Evolutionary conservation across 1,139 yeast species (phyloP).

Genomic region (Kazachstania sp.): DNA sequence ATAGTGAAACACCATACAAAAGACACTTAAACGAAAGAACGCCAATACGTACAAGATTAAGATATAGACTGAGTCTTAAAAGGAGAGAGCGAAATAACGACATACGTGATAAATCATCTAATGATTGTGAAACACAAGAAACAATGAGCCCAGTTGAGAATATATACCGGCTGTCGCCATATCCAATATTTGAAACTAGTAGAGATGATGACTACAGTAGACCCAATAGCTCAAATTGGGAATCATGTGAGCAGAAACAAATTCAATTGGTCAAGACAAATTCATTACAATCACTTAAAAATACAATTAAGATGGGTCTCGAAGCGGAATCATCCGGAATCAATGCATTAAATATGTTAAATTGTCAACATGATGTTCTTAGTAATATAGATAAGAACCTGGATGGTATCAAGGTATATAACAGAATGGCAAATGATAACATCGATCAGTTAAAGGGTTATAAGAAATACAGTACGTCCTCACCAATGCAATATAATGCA

Average conservation of each 20-base stretch:
- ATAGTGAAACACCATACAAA: too few species aligned
- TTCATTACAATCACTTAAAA: conserved; percentile 76
- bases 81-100: too few species aligned
- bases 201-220: not conserved
- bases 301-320: conserved; percentile 78
- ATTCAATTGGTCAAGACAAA: conserved; percentile 80
- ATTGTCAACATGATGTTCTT: conserved; percentile 81
- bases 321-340: conserved; percentile 90
- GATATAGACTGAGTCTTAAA: too few species aligned
- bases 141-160: too few species aligned
- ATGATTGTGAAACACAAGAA: too few species aligned
- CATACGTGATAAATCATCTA: too few species aligned
- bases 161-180: too few species aligned
- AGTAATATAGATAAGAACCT: conserved; percentile 72
- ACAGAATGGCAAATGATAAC: conserved; percentile 71
- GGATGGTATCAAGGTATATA: conserved; percentile 72
- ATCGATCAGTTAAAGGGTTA: conserved; percentile 36
- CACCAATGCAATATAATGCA: not conserved
- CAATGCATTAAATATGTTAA: conserved; percentile 84
- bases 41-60: too few species aligned
- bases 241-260: conserved; percentile 40
- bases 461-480: not conserved
- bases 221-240: not conserved
- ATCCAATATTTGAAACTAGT: not conserved
- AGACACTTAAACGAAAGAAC: too few species aligned